Evolutionary conservation across 23 red algal genomes (phyloP), one percentile per base, ranked within the genome.

Genomic region (Agarophyton chilense): DNA sequence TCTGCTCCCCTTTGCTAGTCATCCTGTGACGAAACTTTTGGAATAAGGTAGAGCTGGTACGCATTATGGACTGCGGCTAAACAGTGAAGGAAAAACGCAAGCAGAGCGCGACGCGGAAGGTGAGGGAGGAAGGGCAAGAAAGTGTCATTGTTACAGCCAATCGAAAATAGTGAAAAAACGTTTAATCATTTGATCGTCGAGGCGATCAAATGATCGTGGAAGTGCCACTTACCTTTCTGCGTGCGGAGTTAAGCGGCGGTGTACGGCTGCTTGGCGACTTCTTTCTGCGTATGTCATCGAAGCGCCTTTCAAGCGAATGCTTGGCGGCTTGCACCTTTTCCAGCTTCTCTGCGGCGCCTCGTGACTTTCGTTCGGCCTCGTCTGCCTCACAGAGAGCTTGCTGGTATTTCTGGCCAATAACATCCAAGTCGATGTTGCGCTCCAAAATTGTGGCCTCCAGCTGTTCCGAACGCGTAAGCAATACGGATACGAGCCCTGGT

Each of bases 151-250:
- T 66, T 66, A 26, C 61, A 35, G 61, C 61, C 61, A 66, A 10
- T 66, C 34, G 25, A 38, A 66, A 66, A 66, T 2, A 38, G 61
- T n/a, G n/a, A n/a, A 66, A 2, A 66, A 66, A 38, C 33, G 61
- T 70, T 36, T 70, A 70, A 70, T 40, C 64, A 70, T 42, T 40
- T 42, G 64, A 70, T 70, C 38, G 32, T 41, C 34, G n/a, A n/a
- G n/a, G 46, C 34, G 67, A 56, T 88, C 71, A 88, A 88, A 88
- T 88, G 26, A 88, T 76, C 18, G 83, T 88, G 35, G 83, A 88
- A 41, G 58, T 88, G 34, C 68, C 83, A 88, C 83, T 88, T 77
- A 88, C 71, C 67, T 88, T 88, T 51, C 83, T 66, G 46, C 83
- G 58, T 56, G 83, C 64, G 29, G 58, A 46, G 52, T 76, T 74